Evolutionary conservation across 306 rosid species (phyloP).

Genomic region (Benincasa hispida): DNA sequence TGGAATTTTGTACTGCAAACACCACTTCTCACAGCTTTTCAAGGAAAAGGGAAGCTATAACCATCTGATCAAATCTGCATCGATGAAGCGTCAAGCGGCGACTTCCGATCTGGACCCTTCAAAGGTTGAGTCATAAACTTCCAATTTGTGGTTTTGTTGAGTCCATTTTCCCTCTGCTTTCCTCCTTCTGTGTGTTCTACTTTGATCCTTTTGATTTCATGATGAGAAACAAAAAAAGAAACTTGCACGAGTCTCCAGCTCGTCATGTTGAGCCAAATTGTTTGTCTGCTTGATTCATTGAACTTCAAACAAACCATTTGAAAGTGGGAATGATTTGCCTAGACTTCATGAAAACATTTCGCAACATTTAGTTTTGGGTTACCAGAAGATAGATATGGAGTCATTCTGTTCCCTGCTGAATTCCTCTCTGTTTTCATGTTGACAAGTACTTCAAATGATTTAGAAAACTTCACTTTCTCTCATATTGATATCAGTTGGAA

Average conservation of each 20-base stretch:
- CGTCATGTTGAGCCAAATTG: background rate
- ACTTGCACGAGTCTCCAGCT: background rate
- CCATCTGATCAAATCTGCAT: slow-evolving; percentile 11
- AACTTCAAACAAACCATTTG: slow-evolving; percentile 4
- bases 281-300: background rate
- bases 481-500: background rate
- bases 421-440: background rate
- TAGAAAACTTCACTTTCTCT: background rate
- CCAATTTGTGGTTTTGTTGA: background rate
- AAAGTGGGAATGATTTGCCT: background rate
- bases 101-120: slow-evolving; percentile 2
- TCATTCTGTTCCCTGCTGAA: background rate
- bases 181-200: background rate
- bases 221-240: background rate
- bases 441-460: background rate
- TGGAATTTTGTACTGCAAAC: slow-evolving; percentile 92
- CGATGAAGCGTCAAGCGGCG: slow-evolving; percentile 2
- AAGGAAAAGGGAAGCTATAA: slow-evolving; percentile 53
- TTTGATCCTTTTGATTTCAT: background rate
- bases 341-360: background rate
- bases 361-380: background rate
- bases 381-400: background rate
- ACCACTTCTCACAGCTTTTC: slow-evolving; percentile 90
- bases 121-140: background rate
- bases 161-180: background rate